Percentiles rank a stretch among this genome's conserved stretches.
Evolutionary conservation across 768 basidiomycete species (phyloP).

Genomic region (Pisolithus orientalis): DNA sequence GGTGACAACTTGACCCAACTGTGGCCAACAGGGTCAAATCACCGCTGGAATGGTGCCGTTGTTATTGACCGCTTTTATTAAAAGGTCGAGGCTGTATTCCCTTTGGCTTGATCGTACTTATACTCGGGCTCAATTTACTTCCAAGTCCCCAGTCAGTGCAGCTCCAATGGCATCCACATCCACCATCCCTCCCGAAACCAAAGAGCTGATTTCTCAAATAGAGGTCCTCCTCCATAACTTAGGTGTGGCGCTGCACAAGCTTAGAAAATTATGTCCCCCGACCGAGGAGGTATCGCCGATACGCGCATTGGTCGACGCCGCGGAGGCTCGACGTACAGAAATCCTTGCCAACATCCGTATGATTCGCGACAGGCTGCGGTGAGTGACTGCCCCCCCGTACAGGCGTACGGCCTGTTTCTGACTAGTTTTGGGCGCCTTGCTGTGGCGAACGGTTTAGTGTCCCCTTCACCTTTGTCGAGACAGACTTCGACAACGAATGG

Average conservation of each 20-base stretch:
- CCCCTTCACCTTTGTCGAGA: neutral
- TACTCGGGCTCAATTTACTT: too few species aligned
- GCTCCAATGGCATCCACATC: neutral
- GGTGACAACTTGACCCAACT: too few species aligned
- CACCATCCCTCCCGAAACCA: neutral
- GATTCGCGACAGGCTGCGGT: neutral
- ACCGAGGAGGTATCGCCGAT: neutral
- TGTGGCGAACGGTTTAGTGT: neutral
- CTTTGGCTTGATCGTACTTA: too few species aligned
- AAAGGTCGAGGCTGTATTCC: too few species aligned
- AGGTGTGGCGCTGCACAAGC: neutral
- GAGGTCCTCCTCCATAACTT: neutral
- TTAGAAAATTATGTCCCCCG: neutral
- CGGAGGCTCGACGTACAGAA: neutral
- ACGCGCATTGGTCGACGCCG: neutral
- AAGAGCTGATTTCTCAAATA: neutral
- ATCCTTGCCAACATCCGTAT: neutral
- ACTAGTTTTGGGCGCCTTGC: too few species aligned
- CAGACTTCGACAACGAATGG: neutral
- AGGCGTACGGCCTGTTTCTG: neutral
- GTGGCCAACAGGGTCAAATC: too few species aligned
- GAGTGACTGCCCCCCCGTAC: neutral
- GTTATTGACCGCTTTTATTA: too few species aligned
- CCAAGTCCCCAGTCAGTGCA: too few species aligned
- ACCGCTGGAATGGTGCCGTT: too few species aligned